phyloP scores from a whole-genome alignment of 2,329 filamentous ascomycete genomes.

The Pseudocercospora pini-densiflorae region DNA sequence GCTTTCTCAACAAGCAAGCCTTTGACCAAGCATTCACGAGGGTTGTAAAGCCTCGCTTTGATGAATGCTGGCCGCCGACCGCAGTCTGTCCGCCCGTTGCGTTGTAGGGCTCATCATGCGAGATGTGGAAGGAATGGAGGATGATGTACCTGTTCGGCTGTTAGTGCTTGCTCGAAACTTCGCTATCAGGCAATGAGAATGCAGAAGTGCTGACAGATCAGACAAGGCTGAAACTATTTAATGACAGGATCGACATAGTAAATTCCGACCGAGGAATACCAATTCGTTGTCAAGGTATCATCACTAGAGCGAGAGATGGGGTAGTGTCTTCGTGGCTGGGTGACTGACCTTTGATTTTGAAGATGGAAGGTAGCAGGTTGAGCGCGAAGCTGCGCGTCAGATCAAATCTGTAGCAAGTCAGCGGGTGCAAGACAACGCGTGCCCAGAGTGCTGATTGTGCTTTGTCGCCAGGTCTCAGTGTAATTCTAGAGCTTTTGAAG shows the following conservation, averaged over 20 bases:
- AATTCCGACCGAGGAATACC: constrained; percentile 73
- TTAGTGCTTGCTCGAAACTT: constrained; percentile 38
- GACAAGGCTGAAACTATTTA: constrained; percentile 73
- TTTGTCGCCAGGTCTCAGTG: constrained; percentile 48
- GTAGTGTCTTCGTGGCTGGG: neutral
- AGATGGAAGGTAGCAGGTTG: neutral
- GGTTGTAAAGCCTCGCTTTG: constrained; percentile 66
- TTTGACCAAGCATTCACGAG: constrained; percentile 59
- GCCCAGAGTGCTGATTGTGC: constrained; percentile 4
- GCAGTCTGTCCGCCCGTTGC: constrained; percentile 71
- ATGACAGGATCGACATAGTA: constrained; percentile 65
- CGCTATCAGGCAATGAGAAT: constrained; percentile 30
- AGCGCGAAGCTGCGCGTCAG: neutral
- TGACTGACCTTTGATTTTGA: constrained; percentile 8
- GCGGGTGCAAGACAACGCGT: neutral
- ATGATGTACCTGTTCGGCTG: constrained; percentile 30
- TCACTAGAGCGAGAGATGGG: constrained; percentile 49
- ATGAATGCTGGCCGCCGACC: constrained; percentile 56
- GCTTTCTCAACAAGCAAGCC: constrained; percentile 71
- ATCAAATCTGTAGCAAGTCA: neutral
- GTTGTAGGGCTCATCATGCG: constrained; percentile 68
- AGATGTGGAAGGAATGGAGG: constrained; percentile 33
- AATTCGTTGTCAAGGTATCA: constrained; percentile 64
- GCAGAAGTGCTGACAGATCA: constrained; percentile 47
- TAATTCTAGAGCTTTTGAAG: constrained; percentile 59